Percentiles rank a stretch among this genome's conserved stretches.
Evolutionary conservation across 1,284 basidiomycete genomes (phyloP).

Genomic region (Polyporus tsugae): DNA sequence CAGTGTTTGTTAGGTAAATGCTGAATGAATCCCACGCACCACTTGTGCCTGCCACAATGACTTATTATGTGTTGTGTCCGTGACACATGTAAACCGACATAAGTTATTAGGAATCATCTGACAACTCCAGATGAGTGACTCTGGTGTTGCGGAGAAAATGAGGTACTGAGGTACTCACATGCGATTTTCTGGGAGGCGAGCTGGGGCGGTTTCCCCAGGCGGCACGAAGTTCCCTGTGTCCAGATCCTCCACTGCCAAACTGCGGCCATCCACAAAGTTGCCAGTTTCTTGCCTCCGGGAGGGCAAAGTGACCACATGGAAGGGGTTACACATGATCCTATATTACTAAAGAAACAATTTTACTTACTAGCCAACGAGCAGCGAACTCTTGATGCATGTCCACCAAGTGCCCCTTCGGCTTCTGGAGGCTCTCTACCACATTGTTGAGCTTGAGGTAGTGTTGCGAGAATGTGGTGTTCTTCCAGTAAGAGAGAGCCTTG

Average conservation of each 20-base stretch:
- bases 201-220: too few relatives aligned
- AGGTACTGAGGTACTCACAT: not conserved
- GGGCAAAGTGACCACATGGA: not conserved
- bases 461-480: too few relatives aligned
- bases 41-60: not conserved
- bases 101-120: not conserved
- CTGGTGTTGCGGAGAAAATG: too few relatives aligned
- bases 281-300: not conserved
- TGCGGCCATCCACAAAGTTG: not conserved
- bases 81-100: not conserved
- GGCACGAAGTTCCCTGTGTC: not conserved
- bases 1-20: too few relatives aligned
- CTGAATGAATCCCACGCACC: not conserved
- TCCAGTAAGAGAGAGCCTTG: too few relatives aligned
- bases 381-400: not conserved
- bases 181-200: not conserved
- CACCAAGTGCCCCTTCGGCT: too few relatives aligned
- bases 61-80: not conserved
- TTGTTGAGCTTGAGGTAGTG: too few relatives aligned
- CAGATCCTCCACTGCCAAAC: not conserved
- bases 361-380: not conserved
- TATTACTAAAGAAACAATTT: too few relatives aligned
- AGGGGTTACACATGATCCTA: too few relatives aligned
- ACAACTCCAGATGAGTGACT: too few relatives aligned
- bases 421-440: too few relatives aligned